Evolutionary conservation across 768 basidiomycete genomes (phyloP), one percentile per base, ranked within the genome.

Genomic region (Floccularia luteovirens): DNA sequence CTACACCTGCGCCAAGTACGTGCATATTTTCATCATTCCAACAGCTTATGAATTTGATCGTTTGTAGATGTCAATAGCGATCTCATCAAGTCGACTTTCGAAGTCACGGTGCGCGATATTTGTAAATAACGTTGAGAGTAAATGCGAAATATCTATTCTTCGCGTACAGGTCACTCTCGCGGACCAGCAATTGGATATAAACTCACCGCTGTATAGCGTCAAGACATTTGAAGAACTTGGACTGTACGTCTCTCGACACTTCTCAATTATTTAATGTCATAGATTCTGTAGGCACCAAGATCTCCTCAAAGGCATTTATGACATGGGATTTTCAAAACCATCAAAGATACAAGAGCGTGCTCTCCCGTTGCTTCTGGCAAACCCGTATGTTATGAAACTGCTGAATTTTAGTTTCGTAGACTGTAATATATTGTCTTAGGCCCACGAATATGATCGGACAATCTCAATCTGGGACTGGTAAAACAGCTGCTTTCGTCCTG

Each of bases 301-400:
- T 58, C 72, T 98, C 25, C 74, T 97, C 44, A 93, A 93, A 61
- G 96, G 94, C 16, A 73, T 98, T 23, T 96, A 90, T 56, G 83
- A 85, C 32, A 86, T 96, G 78, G 90, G 90, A 16, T 99, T 98
- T 62, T 86, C 89, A 38, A 96, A 93, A 60, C 96, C 96, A 5
- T 97, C 93, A 23, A 98, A 98, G 66, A 98, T 99, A 48, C 96
- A 99, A 66, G 94, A 97, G 67, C 82, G 87, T 47, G 96, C 96
- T 14, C 67, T 98, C 5, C 96, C 96, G 1, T 71, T 99, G 19
- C 74, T 98, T 23, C 78, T 99, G 6, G 57, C 78, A 38, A 83
- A 94, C 53, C 96, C 94, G 92, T 96, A 5, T 19, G 11, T 11
- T 2, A 3, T 31, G 25, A 11, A 20, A 38, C 24, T 27, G 23